Percentiles rank a stretch among this genome's conserved stretches.
These are phyloP conservation scores for Periconia macrospinosa DNA, from an alignment of 2,329 filamentous ascomycete genomes.

Conservation along the genomic window DNA sequence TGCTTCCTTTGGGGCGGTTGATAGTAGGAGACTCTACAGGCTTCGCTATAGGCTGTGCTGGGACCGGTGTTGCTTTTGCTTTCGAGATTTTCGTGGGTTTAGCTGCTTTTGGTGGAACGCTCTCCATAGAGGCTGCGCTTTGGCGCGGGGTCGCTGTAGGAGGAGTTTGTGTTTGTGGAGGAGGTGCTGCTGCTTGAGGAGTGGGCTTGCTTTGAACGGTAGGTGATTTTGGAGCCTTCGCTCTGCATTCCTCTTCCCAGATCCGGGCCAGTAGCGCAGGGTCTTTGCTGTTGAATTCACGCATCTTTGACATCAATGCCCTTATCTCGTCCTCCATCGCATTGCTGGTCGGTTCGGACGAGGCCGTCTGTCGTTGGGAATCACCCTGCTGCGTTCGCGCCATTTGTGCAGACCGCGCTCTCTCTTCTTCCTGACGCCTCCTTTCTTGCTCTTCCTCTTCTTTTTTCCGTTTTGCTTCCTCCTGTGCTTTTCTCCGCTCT, in stretches of 20 bases:
- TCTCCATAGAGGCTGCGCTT: constrained; percentile 22
- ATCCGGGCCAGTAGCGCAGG: constrained; percentile 58
- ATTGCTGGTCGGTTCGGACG: constrained; percentile 17
- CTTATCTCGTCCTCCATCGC: constrained; percentile 56
- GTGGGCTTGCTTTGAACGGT: constrained; percentile 22
- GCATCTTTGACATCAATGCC: constrained; percentile 60
- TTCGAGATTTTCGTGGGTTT: constrained; percentile 4
- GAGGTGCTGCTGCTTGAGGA: constrained; percentile 13
- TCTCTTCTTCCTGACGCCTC: constrained; percentile 21
- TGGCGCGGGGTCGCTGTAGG: constrained; percentile 22
- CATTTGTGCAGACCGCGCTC: constrained; percentile 8
- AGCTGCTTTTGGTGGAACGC: neutral
- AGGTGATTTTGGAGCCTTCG: constrained; percentile 36
- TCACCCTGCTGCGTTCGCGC: constrained; percentile 9
- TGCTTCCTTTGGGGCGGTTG: constrained; percentile 26
- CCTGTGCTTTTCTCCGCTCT: constrained; percentile 11
- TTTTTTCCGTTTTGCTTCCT: constrained; percentile 20
- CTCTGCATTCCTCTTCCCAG: constrained; percentile 57
- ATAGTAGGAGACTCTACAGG: constrained; percentile 4
- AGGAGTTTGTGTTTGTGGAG: constrained; percentile 6
- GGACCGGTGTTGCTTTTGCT: constrained; percentile 2
- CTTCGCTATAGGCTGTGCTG: constrained; percentile 3
- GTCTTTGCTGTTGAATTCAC: constrained; percentile 58
- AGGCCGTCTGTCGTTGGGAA: constrained; percentile 12
- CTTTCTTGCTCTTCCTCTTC: constrained; percentile 18